These are phyloP conservation scores for Antrodiella citrinella DNA, from an alignment of 768 basidiomycete species.

Conservation along the genomic window DNA sequence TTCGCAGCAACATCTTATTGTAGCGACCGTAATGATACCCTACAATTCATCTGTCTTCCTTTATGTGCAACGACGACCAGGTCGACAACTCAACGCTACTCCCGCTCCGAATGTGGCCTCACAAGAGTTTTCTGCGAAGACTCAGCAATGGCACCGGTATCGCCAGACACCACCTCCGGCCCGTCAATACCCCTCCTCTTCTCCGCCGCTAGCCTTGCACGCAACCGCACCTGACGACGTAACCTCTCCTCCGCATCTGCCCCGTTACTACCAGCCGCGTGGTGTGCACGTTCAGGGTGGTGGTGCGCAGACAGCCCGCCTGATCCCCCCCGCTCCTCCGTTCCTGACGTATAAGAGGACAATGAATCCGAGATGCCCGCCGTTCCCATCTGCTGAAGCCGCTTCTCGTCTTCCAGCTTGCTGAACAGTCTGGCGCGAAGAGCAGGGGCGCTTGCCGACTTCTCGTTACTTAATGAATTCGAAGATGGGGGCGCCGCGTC, in stretches of 20 bases:
- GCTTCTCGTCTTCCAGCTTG: conserved; percentile 38
- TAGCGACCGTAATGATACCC: background rate
- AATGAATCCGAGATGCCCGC: background rate
- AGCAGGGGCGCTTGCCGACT: conserved; percentile 9
- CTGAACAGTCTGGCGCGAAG: conserved; percentile 31
- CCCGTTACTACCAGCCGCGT: background rate
- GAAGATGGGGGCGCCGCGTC: background rate
- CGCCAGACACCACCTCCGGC: conserved; percentile 8
- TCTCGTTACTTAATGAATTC: background rate
- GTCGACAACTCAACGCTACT: background rate
- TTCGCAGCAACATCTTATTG: background rate
- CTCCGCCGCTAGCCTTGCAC: conserved; percentile 38
- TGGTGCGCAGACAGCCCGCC: too few species aligned
- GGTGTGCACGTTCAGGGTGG: background rate
- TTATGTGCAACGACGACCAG: too few species aligned
- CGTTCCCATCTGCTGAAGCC: conserved; percentile 4
- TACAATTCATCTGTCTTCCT: background rate
- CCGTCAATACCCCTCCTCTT: conserved; percentile 15
- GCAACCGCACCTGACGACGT: conserved; percentile 40
- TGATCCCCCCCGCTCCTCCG: too few species aligned
- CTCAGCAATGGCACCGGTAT: background rate
- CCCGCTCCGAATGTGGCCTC: background rate
- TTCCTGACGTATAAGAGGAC: too few species aligned
- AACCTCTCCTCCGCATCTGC: conserved; percentile 31
- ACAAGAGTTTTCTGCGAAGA: background rate